Evolutionary conservation across 208 protist species (phyloP), one percentile per base, ranked within the genome.

Genomic region (Trypanosoma rangeli): DNA sequence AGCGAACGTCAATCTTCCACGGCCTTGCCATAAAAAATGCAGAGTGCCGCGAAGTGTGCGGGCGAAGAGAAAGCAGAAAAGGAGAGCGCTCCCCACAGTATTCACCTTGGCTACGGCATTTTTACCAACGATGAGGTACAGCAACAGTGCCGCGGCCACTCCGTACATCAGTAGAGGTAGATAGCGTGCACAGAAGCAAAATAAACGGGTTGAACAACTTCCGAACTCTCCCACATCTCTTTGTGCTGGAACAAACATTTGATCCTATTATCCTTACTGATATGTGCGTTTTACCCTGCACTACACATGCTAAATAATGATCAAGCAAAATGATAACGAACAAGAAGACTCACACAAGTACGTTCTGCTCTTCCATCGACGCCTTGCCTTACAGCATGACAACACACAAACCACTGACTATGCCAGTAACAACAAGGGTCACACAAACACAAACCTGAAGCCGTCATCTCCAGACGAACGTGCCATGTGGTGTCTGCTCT

Each of bases 391-490:
- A 46, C 13, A 20, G 5, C 42, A 46, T 9, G 3, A 53, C 9
- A 18, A 12, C 49, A 53, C 46, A 50, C 46, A 5, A 50, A 15
- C 18, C 18, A 22, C 18, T 50, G 20, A 50, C 13, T 2, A 46
- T 35, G 35, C n/a, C 20, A 28, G 15, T 18, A 29, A 44, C 24
- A 26, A 3, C 53, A 44, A 60, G 7, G n/a, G 7, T 35, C 62
- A 4, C 55, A 63, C 15, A 35, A 68, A 57, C 24, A 62, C 48
- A 70, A 9, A 37, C 46, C n/a, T 3, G n/a, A 56, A 37, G 1
- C 18, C 33, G 2, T 81, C 64, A 94, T 50, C 69, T 74, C 89
- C 89, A 94, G 5, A 89, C 75, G 74, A 85, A 94, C 5, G 85
- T 86, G n/a, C 89, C 89, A 16, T 75, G 50, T n/a, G 68, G 62